phyloP scores from a whole-genome alignment of 73 alveolate species.

The Paramecium pentaurelia region DNA sequence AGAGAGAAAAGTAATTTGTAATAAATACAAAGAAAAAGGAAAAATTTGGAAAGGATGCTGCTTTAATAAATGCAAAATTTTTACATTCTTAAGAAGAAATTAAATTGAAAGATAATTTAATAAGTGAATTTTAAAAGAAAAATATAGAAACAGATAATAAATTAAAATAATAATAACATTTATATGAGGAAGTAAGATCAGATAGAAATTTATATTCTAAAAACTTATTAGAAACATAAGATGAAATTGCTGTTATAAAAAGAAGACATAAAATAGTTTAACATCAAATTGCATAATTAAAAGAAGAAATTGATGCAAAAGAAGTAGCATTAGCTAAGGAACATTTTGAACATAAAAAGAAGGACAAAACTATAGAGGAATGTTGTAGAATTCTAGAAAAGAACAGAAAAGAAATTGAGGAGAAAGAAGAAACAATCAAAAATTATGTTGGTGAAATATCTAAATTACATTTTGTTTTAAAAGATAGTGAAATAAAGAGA shows the following conservation, averaged over 20 bases:
- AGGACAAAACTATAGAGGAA: conserved; percentile 72
- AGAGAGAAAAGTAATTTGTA: conserved; percentile 57
- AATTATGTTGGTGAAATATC: conserved; percentile 70
- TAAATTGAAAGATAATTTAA: conserved; percentile 83
- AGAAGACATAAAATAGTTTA: conserved; percentile 83
- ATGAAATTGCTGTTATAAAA: conserved; percentile 88
- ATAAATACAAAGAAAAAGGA: conserved; percentile 81
- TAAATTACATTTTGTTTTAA: conserved; percentile 75
- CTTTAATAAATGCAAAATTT: conserved; percentile 85
- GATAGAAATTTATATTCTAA: conserved; percentile 97
- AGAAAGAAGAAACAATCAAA: conserved; percentile 58
- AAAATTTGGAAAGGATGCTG: conserved; percentile 85
- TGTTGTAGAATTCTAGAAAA: conserved; percentile 72
- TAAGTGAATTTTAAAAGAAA: conserved; percentile 91
- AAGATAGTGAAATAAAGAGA: conserved; percentile 82
- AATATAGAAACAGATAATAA: conserved; percentile 92
- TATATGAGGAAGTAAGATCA: conserved; percentile 98
- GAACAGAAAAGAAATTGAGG: conserved; percentile 76
- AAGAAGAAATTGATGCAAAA: conserved; percentile 90
- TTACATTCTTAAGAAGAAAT: conserved; percentile 88
- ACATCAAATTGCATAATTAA: conserved; percentile 82
- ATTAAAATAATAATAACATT: conserved; percentile 93
- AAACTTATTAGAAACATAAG: conserved; percentile 93
- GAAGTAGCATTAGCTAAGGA: conserved; percentile 82
- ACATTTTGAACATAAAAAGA: conserved; percentile 76